Base-by-base conservation (phyloP, 768 basidiomycete genomes). In the Podaxis carcinomalis region DNA sequence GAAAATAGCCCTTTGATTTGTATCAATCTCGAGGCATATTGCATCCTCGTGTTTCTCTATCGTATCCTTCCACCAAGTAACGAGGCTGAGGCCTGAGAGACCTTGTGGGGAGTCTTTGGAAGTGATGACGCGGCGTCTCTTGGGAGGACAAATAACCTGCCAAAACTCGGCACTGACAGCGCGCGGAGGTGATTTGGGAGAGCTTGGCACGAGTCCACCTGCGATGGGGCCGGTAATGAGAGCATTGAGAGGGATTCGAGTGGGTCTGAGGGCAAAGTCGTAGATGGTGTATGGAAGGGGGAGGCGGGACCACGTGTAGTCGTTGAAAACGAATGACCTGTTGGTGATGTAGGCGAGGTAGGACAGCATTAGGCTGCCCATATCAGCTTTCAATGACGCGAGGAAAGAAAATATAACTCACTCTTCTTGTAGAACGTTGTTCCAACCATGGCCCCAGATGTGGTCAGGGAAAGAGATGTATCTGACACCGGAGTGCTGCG, bases 351-450 rank as follows among this genome's bases (percentile, higher is more conserved):
- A 77, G 0, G 85, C 83, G 14, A 86, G 68, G 65, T 85, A 80
- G 27, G 80, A 80, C 68, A 82, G 75, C 35, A 86, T 63, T 16
- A 84, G 63, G 3, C 83, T 83, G 39, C 25, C 39, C 28, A 46
- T 19, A 32, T 28, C 44, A 36, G 46, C 10, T 57, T 27, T 19
- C 36, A 19, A 27, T 47, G 51, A 32, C 28, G 57, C 16, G 44
- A n/a, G 58, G 5, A 55, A 42, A 13, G 54, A 3, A 19, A 21
- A 36, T 56, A 65, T 53, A 36, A 78, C 83, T 62, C 67, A 86
- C 84, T 78, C 74, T 77, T 87, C 84, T 69, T 86, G 83, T 25
- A 87, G 72, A 28, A 86, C 69, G 58, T 87, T 87, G 68, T 86
- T 86, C 59, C 86, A 74, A 1, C 86, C 86, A 57, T 81, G 82